Percentiles rank a stretch among this genome's conserved stretches.
Conservation (phyloP, 768 basidiomycete genomes). For the Amanita molliuscula region DNA sequence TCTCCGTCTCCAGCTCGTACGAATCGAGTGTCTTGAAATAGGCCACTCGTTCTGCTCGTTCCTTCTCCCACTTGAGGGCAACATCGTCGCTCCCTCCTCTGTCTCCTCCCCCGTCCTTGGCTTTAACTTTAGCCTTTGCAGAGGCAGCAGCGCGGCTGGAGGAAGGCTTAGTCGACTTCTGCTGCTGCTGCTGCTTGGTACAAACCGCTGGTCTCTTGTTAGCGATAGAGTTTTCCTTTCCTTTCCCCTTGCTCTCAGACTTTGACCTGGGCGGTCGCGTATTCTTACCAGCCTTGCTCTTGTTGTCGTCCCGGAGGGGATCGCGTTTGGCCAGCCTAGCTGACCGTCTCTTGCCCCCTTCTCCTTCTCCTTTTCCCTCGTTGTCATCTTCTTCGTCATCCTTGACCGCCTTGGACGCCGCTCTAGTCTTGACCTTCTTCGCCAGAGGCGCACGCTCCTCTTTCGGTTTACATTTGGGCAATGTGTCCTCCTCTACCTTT, state of each 20-base stretch:
- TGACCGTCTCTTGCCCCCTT: background rate
- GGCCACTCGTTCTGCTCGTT: background rate
- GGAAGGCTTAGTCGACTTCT: too few species aligned
- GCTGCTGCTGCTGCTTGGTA: too few species aligned
- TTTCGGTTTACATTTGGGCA: background rate
- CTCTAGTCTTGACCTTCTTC: background rate
- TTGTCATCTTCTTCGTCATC: background rate
- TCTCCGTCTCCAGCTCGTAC: slow-evolving; percentile 6
- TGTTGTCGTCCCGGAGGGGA: background rate
- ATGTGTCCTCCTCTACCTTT: background rate
- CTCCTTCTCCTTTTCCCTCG: background rate
- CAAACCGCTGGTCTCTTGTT: background rate
- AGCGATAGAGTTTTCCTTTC: slow-evolving; percentile 3
- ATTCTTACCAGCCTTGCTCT: background rate
- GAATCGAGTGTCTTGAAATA: slow-evolving; percentile 6
- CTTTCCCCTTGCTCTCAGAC: background rate
- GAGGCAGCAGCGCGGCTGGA: too few species aligned
- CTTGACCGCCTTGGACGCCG: too few species aligned
- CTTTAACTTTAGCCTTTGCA: background rate
- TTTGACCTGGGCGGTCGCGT: background rate
- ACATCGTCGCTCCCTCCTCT: background rate
- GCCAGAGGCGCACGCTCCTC: background rate
- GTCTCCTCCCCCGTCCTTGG: background rate
- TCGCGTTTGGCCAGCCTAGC: slow-evolving; percentile 1
- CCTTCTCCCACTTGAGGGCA: background rate